phyloP scores from a whole-genome alignment of 805 yeast species.

The Grigorovia humatica region DNA sequence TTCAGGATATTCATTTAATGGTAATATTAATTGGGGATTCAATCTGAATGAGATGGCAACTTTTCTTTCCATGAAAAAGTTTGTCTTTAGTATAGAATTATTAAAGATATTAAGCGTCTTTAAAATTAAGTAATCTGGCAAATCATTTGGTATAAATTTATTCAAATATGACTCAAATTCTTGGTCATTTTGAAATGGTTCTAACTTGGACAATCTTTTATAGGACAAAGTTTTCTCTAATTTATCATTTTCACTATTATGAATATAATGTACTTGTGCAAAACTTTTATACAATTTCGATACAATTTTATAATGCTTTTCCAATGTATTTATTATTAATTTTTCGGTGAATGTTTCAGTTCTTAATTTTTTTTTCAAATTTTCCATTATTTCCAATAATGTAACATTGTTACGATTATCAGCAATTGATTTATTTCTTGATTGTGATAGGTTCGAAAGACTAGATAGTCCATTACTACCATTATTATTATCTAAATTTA shows the following conservation, averaged over 20 bases:
- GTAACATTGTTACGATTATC: slow-evolving; percentile 40
- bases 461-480: background rate
- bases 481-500: slow-evolving; percentile 30
- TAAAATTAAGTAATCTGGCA: slow-evolving; percentile 67
- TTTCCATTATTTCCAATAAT: slow-evolving; percentile 57
- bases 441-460: background rate
- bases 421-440: background rate
- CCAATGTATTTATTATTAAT: slow-evolving; percentile 68
- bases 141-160: slow-evolving; percentile 64
- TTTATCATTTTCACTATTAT: slow-evolving; percentile 27
- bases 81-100: slow-evolving; percentile 80
- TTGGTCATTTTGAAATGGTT: slow-evolving; percentile 61
- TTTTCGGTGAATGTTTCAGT: slow-evolving; percentile 87
- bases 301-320: slow-evolving; percentile 57
- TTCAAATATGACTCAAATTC: slow-evolving; percentile 63
- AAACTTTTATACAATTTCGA: slow-evolving; percentile 81
- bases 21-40: slow-evolving; percentile 70
- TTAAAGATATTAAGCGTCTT: slow-evolving; percentile 78
- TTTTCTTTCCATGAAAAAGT: slow-evolving; percentile 87
- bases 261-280: slow-evolving; percentile 81
- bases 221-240: slow-evolving; percentile 74
- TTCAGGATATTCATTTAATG: slow-evolving; percentile 79
- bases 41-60: slow-evolving; percentile 91
- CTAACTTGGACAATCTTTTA: slow-evolving; percentile 71
- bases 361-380: slow-evolving; percentile 80